Base-by-base conservation (phyloP, 345 rosid species). In the thale cress (Arabidopsis thaliana) region DNA sequence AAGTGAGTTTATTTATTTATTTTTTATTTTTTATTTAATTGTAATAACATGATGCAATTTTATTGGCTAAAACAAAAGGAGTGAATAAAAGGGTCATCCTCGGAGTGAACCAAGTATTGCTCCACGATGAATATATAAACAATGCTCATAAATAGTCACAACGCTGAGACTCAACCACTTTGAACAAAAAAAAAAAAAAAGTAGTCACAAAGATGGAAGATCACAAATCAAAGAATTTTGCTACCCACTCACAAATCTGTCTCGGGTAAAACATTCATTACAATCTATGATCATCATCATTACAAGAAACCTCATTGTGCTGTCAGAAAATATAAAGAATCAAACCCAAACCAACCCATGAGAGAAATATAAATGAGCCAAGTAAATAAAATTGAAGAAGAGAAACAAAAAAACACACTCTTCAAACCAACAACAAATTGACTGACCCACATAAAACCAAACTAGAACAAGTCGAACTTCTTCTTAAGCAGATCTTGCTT, bases 401-500 rank as follows among this genome's bases (percentile, higher is more conserved):
- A 52, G 40, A 62, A 61, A 12, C 11, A 9, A 23, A 28, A 60
- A 59, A 28, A 2, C 7, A 41, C 46, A 61, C 74, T 69, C 58
- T 76, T 76, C 75, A 69, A 76, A 69, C 75, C 56, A 69, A 51
- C 41, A 53, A 52, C 63, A 61, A 33, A n/a, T 5, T 60, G 69
- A 61, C 58, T 44, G 69, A 44, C 57, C 70, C 69, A 68, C 12
- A 75, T 22, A 30, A 58, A 58, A 50, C 57, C 77, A 16, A 16
- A 16, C 20, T 88, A 96, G 84, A 96, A 89, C 76, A 96, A 78
- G 75, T 91, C 96, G 53, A 80, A 76, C 74, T 93, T 89, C 88
- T 81, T 93, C 89, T 96, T 96, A 69, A 74, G 91, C 74, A 91
- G 77, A 79, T 96, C 98, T 86, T 96, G 97, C 87, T 96, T 96